Conservation (phyloP, 306 rosid genomes). For the Luffa aegyptiaca region DNA sequence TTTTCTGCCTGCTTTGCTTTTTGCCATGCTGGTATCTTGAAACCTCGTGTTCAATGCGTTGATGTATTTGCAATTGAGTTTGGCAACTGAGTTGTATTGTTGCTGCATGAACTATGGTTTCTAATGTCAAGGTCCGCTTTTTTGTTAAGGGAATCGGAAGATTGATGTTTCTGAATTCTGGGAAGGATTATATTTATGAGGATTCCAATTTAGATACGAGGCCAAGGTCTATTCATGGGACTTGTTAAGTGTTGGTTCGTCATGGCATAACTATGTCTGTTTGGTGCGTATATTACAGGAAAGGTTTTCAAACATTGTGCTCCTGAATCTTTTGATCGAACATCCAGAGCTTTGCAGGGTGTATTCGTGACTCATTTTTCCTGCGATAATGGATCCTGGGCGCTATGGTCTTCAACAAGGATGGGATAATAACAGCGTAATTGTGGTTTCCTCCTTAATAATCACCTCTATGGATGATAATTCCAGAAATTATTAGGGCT, state of each 20-base stretch:
- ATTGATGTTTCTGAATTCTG: slow-evolving; percentile 30
- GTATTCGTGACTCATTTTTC: slow-evolving; percentile 30
- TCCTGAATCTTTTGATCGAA: slow-evolving; percentile 31
- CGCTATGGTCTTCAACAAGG: slow-evolving; percentile 95
- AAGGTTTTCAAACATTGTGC: slow-evolving; percentile 56
- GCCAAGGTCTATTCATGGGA: slow-evolving; percentile 46
- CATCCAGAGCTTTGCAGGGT: slow-evolving; percentile 26
- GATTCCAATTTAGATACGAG: slow-evolving; percentile 32
- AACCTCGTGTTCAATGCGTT: background rate
- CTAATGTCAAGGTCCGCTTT: slow-evolving; percentile 3
- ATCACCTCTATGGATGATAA: slow-evolving; percentile 93
- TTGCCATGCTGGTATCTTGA: background rate
- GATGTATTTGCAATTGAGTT: background rate
- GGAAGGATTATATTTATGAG: slow-evolving; percentile 37
- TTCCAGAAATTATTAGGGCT: slow-evolving; percentile 81
- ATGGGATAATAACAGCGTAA: slow-evolving; percentile 99
- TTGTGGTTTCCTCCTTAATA: slow-evolving; percentile 99
- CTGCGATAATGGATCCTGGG: slow-evolving; percentile 86
- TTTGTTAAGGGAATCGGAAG: slow-evolving; percentile 15
- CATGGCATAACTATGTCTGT: slow-evolving; percentile 63
- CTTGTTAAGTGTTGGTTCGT: slow-evolving; percentile 57
- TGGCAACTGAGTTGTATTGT: background rate
- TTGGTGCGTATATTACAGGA: slow-evolving; percentile 78
- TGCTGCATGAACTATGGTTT: background rate
- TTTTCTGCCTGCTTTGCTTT: background rate